Evolutionary conservation across 305 asterid species (phyloP).

Genomic region (Fraxinus sp.): DNA sequence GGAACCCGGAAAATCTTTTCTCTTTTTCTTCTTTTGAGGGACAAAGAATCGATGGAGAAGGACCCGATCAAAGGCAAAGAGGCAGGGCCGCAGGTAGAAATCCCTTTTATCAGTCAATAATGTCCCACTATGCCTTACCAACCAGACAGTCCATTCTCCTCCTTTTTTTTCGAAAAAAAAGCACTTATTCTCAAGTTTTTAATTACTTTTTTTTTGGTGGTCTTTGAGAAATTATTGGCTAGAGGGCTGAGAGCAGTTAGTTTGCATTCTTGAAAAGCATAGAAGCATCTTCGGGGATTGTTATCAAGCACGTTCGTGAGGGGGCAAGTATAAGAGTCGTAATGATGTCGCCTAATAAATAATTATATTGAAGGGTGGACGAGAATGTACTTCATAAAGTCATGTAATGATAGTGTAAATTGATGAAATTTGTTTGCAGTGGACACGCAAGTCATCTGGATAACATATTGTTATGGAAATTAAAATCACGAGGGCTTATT

Average conservation of each 20-base stretch:
- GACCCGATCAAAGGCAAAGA: slow-evolving; percentile 11
- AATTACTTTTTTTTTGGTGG: slow-evolving; percentile 1
- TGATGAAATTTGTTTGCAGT: background rate
- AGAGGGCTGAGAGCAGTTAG: background rate
- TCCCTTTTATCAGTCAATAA: slow-evolving; percentile 22
- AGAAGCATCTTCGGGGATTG: slow-evolving; percentile 3
- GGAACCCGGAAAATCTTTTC: slow-evolving; percentile 22
- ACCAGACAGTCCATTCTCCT: slow-evolving; percentile 16
- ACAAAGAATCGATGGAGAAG: slow-evolving; percentile 10
- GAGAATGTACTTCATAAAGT: background rate
- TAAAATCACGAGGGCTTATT: background rate
- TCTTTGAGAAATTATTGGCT: slow-evolving; percentile 18
- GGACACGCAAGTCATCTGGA: background rate
- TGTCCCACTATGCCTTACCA: slow-evolving; percentile 21
- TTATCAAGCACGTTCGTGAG: background rate
- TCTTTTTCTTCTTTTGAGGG: slow-evolving; percentile 34
- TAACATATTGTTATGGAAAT: no score
- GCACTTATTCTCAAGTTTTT: background rate
- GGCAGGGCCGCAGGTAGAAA: background rate
- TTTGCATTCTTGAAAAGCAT: background rate
- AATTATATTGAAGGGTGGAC: background rate
- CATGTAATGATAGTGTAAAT: background rate
- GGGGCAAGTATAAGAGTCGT: no score
- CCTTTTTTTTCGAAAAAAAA: slow-evolving; percentile 18
- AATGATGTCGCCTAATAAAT: background rate